Base-by-base conservation (phyloP, 164 flowering plant genomes). In the Houttuynia cordata region DNA sequence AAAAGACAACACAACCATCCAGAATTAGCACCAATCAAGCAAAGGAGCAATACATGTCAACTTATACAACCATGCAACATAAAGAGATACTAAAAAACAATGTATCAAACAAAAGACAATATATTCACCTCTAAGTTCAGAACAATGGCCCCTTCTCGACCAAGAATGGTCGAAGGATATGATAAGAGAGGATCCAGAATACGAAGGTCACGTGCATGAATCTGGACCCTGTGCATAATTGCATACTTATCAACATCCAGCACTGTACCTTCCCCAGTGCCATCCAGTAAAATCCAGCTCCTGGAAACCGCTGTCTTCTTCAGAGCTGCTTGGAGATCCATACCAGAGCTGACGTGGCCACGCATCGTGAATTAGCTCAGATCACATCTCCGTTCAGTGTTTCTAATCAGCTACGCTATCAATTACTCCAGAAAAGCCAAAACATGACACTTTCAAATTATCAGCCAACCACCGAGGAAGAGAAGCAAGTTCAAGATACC, bases 151-250 rank as follows among this genome's bases (percentile, higher is more conserved):
- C 64, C 68, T 54, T 89, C 98, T 39, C 98, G 83, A 12, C 96
- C 98, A n/a, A 92, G 71, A n/a, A 92, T 89, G 19, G 91, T 82
- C 2, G 98, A 92, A 42, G 98, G 98, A 64, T 92, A 92, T 4
- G 98, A 89, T 8, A 92, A 65, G 20, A 89, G 56, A 0, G 98
- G 98, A 62, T 92, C 98, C 34, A 92, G 84, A 50, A 92, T 89
- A 40, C 98, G 77, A 42, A 92, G 83, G 72, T 92, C 98, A 45
- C 98, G 83, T 1, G 97, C 97, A 71, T 87, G 92, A 62, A 92
- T 89, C 61, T 81, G 82, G 40, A 92, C 94, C 22, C 96, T 77
- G 51, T 81, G 85, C 97, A 92, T 89, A 61, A 92, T 86, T 13
- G 83, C 88, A 67, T 87, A 78, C 78, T 89, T 92, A 72, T 92